Conservation (phyloP, 495 filamentous ascomycete genomes). For the Aspergillus heteromorphus region DNA sequence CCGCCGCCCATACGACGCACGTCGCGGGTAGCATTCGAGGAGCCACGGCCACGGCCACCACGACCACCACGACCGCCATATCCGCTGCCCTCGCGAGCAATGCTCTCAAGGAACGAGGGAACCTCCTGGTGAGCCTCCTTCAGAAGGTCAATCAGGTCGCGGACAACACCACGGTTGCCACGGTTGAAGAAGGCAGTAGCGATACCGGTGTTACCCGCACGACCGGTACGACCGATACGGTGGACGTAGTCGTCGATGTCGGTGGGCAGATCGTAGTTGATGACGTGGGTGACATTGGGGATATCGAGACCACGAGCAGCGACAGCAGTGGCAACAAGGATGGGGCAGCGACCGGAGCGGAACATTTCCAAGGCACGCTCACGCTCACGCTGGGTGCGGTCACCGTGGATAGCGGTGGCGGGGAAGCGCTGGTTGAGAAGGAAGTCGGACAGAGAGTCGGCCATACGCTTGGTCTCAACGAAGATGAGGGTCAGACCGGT, state of each 20-base stretch:
- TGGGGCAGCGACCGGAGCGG: constrained; percentile 90
- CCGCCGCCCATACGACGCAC: constrained; percentile 61
- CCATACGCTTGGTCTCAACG: constrained; percentile 99
- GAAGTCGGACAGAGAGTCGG: constrained; percentile 94
- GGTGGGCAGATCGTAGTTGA: constrained; percentile 98
- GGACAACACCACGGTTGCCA: constrained; percentile 93
- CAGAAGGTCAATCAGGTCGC: constrained; percentile 88
- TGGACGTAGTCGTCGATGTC: constrained; percentile 99
- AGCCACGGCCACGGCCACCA: constrained; percentile 60
- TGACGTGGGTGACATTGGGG: constrained; percentile 94
- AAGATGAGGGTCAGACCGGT: constrained; percentile 90
- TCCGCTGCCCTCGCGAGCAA: constrained; percentile 86
- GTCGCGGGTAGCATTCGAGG: constrained; percentile 70
- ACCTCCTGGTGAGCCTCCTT: constrained; percentile 98
- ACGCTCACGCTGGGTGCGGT: constrained; percentile 97
- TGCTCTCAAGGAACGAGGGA: constrained; percentile 87
- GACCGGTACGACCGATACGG: constrained; percentile 98
- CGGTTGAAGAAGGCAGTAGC: constrained; percentile 99
- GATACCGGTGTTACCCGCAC: constrained; percentile 98
- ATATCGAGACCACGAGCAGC: constrained; percentile 96
- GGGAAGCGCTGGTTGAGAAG: constrained; percentile 97
- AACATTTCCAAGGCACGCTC: constrained; percentile 96
- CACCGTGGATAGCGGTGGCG: constrained; percentile 97
- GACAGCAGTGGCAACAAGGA: constrained; percentile 94
- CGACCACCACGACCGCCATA: constrained; percentile 69